Conservation (phyloP, 1,139 yeast genomes). For the Lodderomyces parapsilosis region DNA sequence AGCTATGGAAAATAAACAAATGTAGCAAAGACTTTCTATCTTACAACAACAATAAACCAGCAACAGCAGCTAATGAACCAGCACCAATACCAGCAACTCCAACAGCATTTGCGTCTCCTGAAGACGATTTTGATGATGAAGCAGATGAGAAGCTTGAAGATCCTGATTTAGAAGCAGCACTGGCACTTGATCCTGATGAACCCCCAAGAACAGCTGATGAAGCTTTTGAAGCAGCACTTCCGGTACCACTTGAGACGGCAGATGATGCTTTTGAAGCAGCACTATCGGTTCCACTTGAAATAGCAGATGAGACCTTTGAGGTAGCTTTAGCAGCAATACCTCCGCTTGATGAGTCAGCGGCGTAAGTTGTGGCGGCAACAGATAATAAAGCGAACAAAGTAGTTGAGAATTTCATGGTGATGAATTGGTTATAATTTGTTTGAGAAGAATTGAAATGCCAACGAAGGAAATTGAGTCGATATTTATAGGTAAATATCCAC, state of each 20-base stretch:
- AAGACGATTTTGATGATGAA: constrained; percentile 10
- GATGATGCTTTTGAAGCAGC: constrained; percentile 11
- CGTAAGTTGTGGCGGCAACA: constrained; percentile 10
- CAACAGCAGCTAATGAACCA: constrained; percentile 28
- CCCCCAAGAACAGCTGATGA: constrained; percentile 8
- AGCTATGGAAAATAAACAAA: too few relatives aligned
- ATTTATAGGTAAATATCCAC: constrained; percentile 3
- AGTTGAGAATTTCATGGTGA: constrained; percentile 14
- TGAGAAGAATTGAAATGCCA: background rate
- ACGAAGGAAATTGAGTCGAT: background rate
- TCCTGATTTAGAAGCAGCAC: constrained; percentile 17
- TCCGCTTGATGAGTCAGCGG: constrained; percentile 14
- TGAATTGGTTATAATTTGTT: background rate
- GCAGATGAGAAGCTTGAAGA: constrained; percentile 12
- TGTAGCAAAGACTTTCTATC: background rate
- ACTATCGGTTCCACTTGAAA: constrained; percentile 9
- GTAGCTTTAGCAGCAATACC: constrained; percentile 7
- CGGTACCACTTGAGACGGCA: constrained; percentile 8
- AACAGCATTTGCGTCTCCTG: constrained; percentile 18
- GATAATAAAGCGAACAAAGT: constrained; percentile 11
- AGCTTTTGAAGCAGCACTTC: constrained; percentile 11
- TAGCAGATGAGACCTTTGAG: constrained; percentile 11
- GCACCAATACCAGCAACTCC: constrained; percentile 23
- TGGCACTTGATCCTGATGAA: constrained; percentile 14
- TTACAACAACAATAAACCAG: constrained; percentile 31